phyloP scores from a whole-genome alignment of 2,329 filamentous ascomycete species.

The Cercospora beticola region DNA sequence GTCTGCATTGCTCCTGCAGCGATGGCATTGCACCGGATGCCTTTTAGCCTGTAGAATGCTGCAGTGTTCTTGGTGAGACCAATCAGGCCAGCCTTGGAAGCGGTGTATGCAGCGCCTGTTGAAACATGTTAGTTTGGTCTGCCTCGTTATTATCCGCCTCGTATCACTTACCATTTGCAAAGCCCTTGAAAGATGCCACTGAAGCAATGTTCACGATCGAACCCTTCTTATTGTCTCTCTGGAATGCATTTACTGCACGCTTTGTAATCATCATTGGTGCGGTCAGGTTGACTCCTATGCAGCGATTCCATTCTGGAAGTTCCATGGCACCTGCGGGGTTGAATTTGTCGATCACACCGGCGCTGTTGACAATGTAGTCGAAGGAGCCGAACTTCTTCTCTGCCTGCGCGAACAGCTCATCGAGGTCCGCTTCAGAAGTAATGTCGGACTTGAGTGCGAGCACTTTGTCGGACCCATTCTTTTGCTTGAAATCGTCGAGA shows the following conservation, averaged over 20 bases:
- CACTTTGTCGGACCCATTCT: slow-evolving; percentile 29
- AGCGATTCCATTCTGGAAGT: slow-evolving; percentile 52
- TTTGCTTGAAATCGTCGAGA: slow-evolving; percentile 33
- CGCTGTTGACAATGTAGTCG: slow-evolving; percentile 59
- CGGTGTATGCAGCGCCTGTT: slow-evolving; percentile 46
- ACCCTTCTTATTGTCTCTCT: slow-evolving; percentile 47
- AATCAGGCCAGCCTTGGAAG: slow-evolving; percentile 55
- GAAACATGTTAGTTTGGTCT: slow-evolving; percentile 8
- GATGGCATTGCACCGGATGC: slow-evolving; percentile 44
- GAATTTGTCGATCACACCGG: slow-evolving; percentile 59
- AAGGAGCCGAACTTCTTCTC: slow-evolving; percentile 47
- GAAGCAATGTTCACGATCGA: slow-evolving; percentile 56
- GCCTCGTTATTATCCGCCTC: not conserved
- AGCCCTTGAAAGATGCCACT: slow-evolving; percentile 48
- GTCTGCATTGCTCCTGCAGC: slow-evolving; percentile 56
- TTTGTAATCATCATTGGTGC: slow-evolving; percentile 56
- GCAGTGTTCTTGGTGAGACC: slow-evolving; percentile 60
- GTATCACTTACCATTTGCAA: slow-evolving; percentile 38
- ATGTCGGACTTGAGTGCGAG: slow-evolving; percentile 42
- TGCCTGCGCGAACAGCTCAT: slow-evolving; percentile 41
- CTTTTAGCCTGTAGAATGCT: slow-evolving; percentile 54
- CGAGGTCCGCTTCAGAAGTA: slow-evolving; percentile 39
- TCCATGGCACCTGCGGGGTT: slow-evolving; percentile 53
- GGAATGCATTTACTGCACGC: slow-evolving; percentile 51
- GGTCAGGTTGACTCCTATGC: slow-evolving; percentile 58